Base-by-base conservation (phyloP, 202 grass and related monocot genomes). In the Setaria italica region DNA sequence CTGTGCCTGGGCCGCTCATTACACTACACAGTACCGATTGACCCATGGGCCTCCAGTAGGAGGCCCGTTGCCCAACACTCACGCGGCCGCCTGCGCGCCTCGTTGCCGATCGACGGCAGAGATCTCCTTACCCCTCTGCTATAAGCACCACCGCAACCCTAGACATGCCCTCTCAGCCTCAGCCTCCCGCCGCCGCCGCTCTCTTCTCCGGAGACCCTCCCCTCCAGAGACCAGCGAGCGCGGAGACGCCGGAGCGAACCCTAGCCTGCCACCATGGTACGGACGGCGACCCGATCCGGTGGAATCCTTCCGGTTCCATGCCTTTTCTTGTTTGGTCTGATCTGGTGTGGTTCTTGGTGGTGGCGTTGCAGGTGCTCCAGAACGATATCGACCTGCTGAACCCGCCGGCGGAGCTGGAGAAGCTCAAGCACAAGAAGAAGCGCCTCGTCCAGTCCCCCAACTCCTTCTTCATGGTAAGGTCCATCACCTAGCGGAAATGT, bases 401-500 rank as follows among this genome's bases (percentile, higher is more conserved):
- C 66, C 93, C 93, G 12, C 90, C 90, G 67, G 76, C 88, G 13
- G 93, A 95, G 66, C 86, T 95, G 15, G 93, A 95, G 85, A 95
- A 95, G 72, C 74, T 85, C 69, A 92, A 95, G 86, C 90, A 95
- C 93, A 95, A 95, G 88, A 91, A 92, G 79, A 95, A 95, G 90
- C 88, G 93, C 41, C 93, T 92, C 57, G 90, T 95, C 42, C 93
- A 95, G 81, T 95, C 93, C 17, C 93, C 93, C 2, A 90, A 95
- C 80, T 95, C 90, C 1, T 95, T 95, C 78, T 95, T 95, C 90
- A 95, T 95, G 93, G 93, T 92, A 78, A 65, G 2, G 3, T 11
- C 25, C 11, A 12, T 67, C 13, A 16, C 13, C 29, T 6, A 35
- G 30, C 62, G 5, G 32, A 35, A 65, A 66, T 30, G 1, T 32